phyloP scores from a whole-genome alignment of 1,139 yeast genomes.

The Saccharomyces pastorianus region DNA sequence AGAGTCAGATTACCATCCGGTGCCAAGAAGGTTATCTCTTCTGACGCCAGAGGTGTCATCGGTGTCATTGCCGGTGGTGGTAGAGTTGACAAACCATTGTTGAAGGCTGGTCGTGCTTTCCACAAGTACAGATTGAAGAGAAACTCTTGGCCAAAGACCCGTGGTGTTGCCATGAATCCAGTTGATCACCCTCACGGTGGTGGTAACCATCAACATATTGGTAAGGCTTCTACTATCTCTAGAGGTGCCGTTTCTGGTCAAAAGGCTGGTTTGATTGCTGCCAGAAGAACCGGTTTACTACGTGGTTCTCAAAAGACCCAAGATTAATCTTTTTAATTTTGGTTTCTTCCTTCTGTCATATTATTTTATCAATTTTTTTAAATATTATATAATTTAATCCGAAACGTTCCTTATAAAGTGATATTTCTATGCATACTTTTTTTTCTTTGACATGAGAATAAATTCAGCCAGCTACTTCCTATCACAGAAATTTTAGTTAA shows the following conservation, averaged over 20 bases:
- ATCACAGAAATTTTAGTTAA: not conserved
- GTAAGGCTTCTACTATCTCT: constrained; percentile 99
- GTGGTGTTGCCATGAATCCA: constrained; percentile 99
- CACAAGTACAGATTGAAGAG: constrained; percentile 98
- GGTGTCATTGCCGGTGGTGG: constrained; percentile 99
- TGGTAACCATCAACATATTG: constrained; percentile 99
- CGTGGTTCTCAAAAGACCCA: constrained; percentile 50
- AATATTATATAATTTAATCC: not conserved
- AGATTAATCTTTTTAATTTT: constrained; percentile 8
- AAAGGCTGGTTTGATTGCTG: constrained; percentile 99
- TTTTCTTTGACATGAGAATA: not conserved
- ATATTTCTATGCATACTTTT: not conserved
- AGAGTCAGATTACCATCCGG: constrained; percentile 99
- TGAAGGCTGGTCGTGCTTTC: constrained; percentile 99
- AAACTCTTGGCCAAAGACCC: constrained; percentile 99
- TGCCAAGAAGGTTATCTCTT: constrained; percentile 92
- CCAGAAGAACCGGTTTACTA: constrained; percentile 99
- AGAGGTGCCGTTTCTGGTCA: constrained; percentile 99
- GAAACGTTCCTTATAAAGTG: constrained; percentile 1
- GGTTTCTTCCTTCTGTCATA: constrained; percentile 10
- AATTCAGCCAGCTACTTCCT: not conserved
- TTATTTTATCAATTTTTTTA: constrained; percentile 7
- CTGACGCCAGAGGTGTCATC: constrained; percentile 97
- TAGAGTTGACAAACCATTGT: constrained; percentile 98
- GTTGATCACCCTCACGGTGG: constrained; percentile 99